These are phyloP conservation scores for Rhododendron henanense DNA, from an alignment of 148 eudicot species.

Conservation along the genomic window DNA sequence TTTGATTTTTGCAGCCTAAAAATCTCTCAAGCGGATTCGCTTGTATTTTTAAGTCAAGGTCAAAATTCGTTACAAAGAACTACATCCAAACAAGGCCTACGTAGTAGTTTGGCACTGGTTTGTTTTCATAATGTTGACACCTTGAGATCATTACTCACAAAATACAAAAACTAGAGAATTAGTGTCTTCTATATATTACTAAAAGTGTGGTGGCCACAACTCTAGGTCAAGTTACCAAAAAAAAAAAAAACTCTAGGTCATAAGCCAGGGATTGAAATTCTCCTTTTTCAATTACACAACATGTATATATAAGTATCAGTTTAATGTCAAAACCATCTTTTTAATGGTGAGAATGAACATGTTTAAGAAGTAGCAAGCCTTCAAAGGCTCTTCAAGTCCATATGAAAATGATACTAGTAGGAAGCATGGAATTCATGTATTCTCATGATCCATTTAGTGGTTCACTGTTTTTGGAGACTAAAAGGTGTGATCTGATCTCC, in stretches of 20 bases:
- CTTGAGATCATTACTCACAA: not conserved
- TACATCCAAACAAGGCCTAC: not conserved
- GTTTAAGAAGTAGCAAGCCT: not conserved
- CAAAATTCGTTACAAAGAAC: not conserved
- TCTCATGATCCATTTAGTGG: not conserved
- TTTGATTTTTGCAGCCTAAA: not conserved
- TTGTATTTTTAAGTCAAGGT: not conserved
- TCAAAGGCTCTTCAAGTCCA: not conserved
- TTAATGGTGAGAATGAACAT: slow-evolving; percentile 5
- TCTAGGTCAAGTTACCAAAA: not conserved
- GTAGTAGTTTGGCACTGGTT: not conserved
- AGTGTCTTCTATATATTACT: not conserved
- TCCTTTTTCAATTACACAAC: not conserved
- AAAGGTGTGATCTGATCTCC: slow-evolving; percentile 2
- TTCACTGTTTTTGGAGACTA: not conserved
- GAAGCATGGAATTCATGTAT: not conserved
- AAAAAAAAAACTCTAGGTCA: too few species aligned
- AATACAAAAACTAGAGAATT: not conserved
- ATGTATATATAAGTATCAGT: not conserved
- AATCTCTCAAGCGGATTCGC: too few species aligned
- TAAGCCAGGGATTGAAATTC: not conserved
- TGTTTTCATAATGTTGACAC: not conserved
- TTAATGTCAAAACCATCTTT: not conserved
- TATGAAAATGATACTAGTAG: not conserved
- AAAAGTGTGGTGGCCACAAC: not conserved